A percentile compares a stretch with the other conserved stretches of the same genome.
Conservation (phyloP, 2,329 filamentous ascomycete species). For the Phialocephala subalpina region DNA sequence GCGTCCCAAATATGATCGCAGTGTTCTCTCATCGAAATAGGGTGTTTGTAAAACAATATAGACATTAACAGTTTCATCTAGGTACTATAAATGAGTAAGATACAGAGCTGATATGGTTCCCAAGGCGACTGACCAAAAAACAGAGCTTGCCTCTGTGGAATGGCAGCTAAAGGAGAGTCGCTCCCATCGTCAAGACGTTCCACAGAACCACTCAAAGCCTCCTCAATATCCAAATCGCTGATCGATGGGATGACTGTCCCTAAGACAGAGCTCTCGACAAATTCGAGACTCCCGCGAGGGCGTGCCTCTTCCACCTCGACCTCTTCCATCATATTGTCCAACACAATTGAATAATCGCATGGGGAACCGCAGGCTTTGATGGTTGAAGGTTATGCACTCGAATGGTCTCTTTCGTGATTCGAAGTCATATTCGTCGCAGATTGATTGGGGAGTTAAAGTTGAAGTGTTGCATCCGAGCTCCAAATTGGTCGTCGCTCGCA, state of each 20-base stretch:
- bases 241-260: conserved; percentile 67
- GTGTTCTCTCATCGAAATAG: conserved; percentile 60
- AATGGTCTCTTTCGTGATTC: background rate
- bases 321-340: conserved; percentile 40
- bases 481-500: background rate
- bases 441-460: background rate
- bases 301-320: conserved; percentile 44
- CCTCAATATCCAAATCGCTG: conserved; percentile 62
- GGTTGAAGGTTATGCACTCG: background rate
- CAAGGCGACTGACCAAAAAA: conserved; percentile 71
- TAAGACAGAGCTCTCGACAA: conserved; percentile 66
- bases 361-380: background rate
- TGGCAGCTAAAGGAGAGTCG: conserved; percentile 57
- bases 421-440: background rate
- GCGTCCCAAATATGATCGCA: conserved; percentile 67
- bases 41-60: conserved; percentile 74
- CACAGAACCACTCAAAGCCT: conserved; percentile 54
- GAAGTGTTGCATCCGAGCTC: background rate
- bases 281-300: conserved; percentile 50
- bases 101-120: conserved; percentile 41
- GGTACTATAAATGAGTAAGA: conserved; percentile 59
- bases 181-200: conserved; percentile 46
- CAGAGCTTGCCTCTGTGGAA: conserved; percentile 69
- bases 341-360: background rate
- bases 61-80: conserved; percentile 78